phyloP scores from a whole-genome alignment of 495 filamentous ascomycete genomes.

The Lineolata rhizophorae region DNA sequence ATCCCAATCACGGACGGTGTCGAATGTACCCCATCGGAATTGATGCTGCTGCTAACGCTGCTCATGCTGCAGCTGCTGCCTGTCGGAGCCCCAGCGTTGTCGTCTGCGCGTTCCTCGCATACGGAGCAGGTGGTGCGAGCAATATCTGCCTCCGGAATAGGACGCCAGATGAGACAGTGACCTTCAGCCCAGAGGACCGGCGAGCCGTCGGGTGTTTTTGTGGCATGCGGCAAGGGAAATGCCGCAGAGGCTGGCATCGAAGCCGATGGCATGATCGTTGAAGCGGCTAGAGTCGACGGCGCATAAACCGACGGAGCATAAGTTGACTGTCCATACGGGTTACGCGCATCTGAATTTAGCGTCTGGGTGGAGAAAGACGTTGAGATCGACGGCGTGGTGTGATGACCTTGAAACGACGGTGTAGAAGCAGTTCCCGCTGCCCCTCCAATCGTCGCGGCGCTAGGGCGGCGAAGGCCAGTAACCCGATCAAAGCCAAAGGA shows the following conservation, averaged over 20 bases:
- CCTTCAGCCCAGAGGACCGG: constrained; percentile 84
- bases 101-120: constrained; percentile 76
- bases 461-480: constrained; percentile 55
- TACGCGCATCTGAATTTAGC: constrained; percentile 33
- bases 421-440: too few species aligned
- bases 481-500: constrained; percentile 67
- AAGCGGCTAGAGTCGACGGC: constrained; percentile 92
- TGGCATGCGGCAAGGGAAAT: too few species aligned
- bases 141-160: constrained; percentile 37
- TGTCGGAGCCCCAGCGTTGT: constrained; percentile 23
- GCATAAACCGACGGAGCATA: constrained; percentile 95
- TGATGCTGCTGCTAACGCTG: too few species aligned
- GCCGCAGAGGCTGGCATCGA: too few species aligned
- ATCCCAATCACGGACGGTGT: too few species aligned
- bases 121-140: constrained; percentile 51
- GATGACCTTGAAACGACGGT: constrained; percentile 69
- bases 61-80: too few species aligned
- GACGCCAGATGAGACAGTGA: constrained; percentile 60
- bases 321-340: constrained; percentile 40
- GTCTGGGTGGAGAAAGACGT: constrained; percentile 62
- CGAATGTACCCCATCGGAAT: too few species aligned
- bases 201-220: constrained; percentile 79
- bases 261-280: constrained; percentile 87
- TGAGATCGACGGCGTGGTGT: constrained; percentile 63
- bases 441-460: too few species aligned